Percentiles rank a stretch among this genome's conserved stretches.
Evolutionary conservation across 805 yeast genomes (phyloP).

Genomic region (Candida koratica): DNA sequence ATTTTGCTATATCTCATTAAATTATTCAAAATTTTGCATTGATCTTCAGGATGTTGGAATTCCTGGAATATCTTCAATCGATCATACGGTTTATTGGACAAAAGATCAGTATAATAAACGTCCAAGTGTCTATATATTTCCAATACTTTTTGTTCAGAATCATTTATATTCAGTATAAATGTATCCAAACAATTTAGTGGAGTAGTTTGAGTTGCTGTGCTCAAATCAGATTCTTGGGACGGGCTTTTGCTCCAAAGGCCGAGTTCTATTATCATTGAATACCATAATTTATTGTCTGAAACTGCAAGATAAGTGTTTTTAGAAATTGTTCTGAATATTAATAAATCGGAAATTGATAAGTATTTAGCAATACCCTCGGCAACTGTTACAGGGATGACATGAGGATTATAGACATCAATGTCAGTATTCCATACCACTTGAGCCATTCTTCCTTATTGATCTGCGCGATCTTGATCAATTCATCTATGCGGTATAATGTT

Average conservation of each 20-base stretch:
- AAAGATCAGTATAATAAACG: conserved; percentile 46
- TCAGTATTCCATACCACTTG: conserved; percentile 45
- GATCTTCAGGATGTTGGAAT: conserved; percentile 49
- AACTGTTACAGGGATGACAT: conserved; percentile 35
- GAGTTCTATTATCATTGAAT: conserved; percentile 30
- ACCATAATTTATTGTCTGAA: conserved; percentile 40
- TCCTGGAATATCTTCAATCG: conserved; percentile 44
- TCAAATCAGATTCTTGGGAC: background rate
- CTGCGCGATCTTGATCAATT: conserved; percentile 1
- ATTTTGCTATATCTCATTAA: conserved; percentile 37
- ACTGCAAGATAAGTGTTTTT: conserved; percentile 36
- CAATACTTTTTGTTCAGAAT: conserved; percentile 38
- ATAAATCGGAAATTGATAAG: conserved; percentile 36
- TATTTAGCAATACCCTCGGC: conserved; percentile 33
- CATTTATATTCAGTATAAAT: conserved; percentile 20
- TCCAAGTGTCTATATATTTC: conserved; percentile 36
- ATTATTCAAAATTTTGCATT: conserved; percentile 43
- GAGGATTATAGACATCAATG: conserved; percentile 41
- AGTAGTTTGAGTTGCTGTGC: background rate
- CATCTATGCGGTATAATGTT: conserved; percentile 9
- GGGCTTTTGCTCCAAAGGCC: conserved; percentile 31
- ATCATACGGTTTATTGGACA: conserved; percentile 36
- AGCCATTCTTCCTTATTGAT: conserved; percentile 25
- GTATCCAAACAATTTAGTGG: conserved; percentile 36
- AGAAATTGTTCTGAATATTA: conserved; percentile 36